Conservation (phyloP, 2,329 filamentous ascomycete genomes). For the Grosmannia serpens region DNA sequence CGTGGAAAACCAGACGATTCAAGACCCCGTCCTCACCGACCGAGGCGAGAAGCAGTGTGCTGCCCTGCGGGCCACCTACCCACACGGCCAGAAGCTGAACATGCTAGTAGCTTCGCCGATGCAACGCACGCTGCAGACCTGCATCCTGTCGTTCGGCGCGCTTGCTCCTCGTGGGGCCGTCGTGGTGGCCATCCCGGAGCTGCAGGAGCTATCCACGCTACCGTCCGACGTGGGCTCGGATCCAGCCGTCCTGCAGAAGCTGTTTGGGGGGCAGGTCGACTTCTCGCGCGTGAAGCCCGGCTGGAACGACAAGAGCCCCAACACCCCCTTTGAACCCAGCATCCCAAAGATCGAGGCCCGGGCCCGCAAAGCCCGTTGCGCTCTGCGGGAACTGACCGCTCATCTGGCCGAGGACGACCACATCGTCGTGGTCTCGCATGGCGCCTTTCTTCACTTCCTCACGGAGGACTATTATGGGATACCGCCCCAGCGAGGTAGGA, state of each 20-base stretch:
- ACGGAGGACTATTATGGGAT: slow-evolving; percentile 69
- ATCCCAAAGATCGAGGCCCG: slow-evolving; percentile 45
- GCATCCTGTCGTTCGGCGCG: slow-evolving; percentile 55
- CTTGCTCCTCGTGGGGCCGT: slow-evolving; percentile 31
- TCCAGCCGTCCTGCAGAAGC: slow-evolving; percentile 38
- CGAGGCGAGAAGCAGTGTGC: slow-evolving; percentile 67
- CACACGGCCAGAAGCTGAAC: slow-evolving; percentile 52
- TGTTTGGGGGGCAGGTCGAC: slow-evolving; percentile 55
- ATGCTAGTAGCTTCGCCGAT: slow-evolving; percentile 70
- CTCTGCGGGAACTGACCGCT: slow-evolving; percentile 40
- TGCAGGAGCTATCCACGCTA: slow-evolving; percentile 66
- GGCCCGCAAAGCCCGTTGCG: slow-evolving; percentile 47
- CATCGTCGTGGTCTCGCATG: slow-evolving; percentile 70
- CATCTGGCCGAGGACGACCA: slow-evolving; percentile 37
- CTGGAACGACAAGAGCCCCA: slow-evolving; percentile 59
- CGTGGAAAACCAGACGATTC: slow-evolving; percentile 56
- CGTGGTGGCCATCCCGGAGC: slow-evolving; percentile 58
- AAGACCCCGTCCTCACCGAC: slow-evolving; percentile 67
- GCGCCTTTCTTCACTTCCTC: slow-evolving; percentile 73
- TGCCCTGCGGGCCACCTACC: slow-evolving; percentile 49
- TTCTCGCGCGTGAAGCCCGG: slow-evolving; percentile 45
- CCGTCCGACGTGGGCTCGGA: slow-evolving; percentile 67
- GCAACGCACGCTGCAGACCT: slow-evolving; percentile 70
- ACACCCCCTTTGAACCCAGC: slow-evolving; percentile 33
- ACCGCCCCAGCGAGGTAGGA: slow-evolving; percentile 15